A percentile compares a stretch with the other conserved stretches of the same genome.
phyloP scores from a whole-genome alignment of 1,284 basidiomycete species.

The Fomitopsis palustris region DNA sequence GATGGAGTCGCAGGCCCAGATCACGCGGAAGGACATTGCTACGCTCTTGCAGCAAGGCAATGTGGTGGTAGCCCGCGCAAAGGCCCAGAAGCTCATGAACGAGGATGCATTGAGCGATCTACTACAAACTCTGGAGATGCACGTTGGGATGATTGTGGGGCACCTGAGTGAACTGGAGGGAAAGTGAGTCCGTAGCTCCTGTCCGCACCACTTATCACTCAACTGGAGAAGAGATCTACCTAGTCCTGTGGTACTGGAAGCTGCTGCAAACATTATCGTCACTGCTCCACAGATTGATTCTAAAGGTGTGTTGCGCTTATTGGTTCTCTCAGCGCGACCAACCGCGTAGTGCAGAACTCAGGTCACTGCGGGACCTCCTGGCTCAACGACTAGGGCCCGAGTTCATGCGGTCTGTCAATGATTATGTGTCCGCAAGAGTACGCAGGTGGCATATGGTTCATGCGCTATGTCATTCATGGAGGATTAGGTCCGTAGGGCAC shows the following conservation, averaged over 20 bases:
- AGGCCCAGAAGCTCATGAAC: conserved; percentile 61
- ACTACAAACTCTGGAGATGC: conserved; percentile 62
- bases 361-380: conserved; percentile 49
- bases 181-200: conserved; percentile 32
- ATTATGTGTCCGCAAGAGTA: conserved; percentile 53
- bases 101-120: conserved; percentile 62
- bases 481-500: conserved; percentile 45
- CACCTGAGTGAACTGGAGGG: conserved; percentile 54
- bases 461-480: conserved; percentile 4
- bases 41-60: conserved; percentile 59
- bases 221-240: conserved; percentile 30
- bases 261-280: conserved; percentile 63
- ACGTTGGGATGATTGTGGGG: conserved; percentile 57
- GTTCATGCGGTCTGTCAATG: conserved; percentile 53
- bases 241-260: conserved; percentile 54
- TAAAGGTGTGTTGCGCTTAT: conserved; percentile 42
- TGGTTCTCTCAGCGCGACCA: background rate
- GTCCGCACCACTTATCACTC: background rate
- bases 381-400: conserved; percentile 52
- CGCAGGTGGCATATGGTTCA: conserved; percentile 12
- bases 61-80: conserved; percentile 58
- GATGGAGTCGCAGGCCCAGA: conserved; percentile 58
- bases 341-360: conserved; percentile 46
- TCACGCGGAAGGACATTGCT: conserved; percentile 63
- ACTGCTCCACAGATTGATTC: conserved; percentile 53